A percentile compares a stretch with the other conserved stretches of the same genome.
Evolutionary conservation across 257 asterid species (phyloP).

Genomic region (Plantago major): DNA sequence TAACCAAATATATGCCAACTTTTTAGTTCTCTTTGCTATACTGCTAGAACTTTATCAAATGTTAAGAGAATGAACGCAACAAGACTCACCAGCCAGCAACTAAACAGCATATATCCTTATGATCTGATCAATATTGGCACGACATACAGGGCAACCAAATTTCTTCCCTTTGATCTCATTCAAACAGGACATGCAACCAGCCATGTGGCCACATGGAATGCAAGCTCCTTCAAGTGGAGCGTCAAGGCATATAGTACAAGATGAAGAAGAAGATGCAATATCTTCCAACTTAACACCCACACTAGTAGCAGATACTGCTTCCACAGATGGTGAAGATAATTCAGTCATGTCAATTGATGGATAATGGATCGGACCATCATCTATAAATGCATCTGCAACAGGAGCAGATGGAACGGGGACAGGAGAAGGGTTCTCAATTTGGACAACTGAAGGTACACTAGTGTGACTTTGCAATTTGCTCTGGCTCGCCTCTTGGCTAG

Average conservation of each 20-base stretch:
- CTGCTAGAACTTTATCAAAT: too few relatives aligned
- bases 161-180: constrained; percentile 61
- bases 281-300: constrained; percentile 30
- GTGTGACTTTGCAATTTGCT: constrained; percentile 25
- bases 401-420: constrained; percentile 61
- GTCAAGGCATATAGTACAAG: constrained; percentile 76
- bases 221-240: constrained; percentile 88
- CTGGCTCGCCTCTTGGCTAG: constrained; percentile 26
- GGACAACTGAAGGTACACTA: constrained; percentile 20
- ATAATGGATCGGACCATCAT: constrained; percentile 62
- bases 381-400: constrained; percentile 20
- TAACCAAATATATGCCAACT: too few relatives aligned
- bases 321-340: constrained; percentile 24
- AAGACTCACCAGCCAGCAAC: background rate
- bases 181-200: constrained; percentile 88
- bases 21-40: too few relatives aligned
- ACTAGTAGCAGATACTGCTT: constrained; percentile 11
- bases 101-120: constrained; percentile 71
- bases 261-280: constrained; percentile 42
- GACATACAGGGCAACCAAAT: constrained; percentile 96
- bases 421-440: constrained; percentile 28
- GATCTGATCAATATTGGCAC: constrained; percentile 73
- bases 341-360: constrained; percentile 59
- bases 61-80: too few relatives aligned
- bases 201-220: constrained; percentile 94